Evolutionary conservation across 164 flowering plant species (phyloP), one percentile per base, ranked within the genome.

Genomic region (Buxus sempervirens): DNA sequence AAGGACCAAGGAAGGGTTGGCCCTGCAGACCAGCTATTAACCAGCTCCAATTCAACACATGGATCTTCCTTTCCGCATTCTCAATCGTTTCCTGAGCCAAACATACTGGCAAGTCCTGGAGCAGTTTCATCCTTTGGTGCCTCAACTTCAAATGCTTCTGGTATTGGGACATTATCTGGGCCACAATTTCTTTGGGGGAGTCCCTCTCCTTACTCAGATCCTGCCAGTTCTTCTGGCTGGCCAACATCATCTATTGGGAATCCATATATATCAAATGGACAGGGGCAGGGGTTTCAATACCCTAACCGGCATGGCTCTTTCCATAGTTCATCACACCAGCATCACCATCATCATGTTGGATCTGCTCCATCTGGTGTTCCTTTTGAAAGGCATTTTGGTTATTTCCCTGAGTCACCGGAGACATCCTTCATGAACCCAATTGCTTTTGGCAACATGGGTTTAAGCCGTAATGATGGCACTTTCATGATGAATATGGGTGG

Each of bases 101-200:
- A 75, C 56, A 68, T 84, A 67, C 71, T 80, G 71, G 82, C 63
- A 18, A 79, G 73, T 70, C 73, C 82, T 78, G 91, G 88, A 65
- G 68, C 77, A 4, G 58, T 76, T 38, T 78, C 95, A 27, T 77
- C 90, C 59, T 81, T 84, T 78, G 84, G 83, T 41, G 77, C 83
- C 42, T 79, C 92, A 63, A 77, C 78, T 18, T 84, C 96, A 59
- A 89, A 71, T 70, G 79, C 83, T 49, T 87, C 88, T 53, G 78
- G 85, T 42, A 49, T 87, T 58, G 91, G 83, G 51, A 86, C 93
- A 25, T 83, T 91, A 36, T 82, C 95, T 7, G 93, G 96, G 38
- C 86, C 93, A n/a, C 89, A 94, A 63, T 94, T 90, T 79, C 90
- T 91, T 9, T 91, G 98, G 98, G 98, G 97, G 54, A 91, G 93